Base-by-base conservation (phyloP, 306 rosid species). In the Argentina anserina region DNA sequence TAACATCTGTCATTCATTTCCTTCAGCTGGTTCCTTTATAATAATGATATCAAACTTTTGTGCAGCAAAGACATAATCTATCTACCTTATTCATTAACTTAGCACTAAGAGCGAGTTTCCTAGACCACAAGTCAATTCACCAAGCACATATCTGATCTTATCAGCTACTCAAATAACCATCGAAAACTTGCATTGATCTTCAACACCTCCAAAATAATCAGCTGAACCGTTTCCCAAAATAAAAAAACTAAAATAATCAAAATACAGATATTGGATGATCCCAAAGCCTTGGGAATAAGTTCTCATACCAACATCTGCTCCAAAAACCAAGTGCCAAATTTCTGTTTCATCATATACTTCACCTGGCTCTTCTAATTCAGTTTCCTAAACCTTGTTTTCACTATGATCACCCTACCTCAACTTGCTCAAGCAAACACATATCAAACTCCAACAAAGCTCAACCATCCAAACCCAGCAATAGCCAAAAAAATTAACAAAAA, bases 371-470 rank as follows among this genome's bases (percentile, higher is more conserved):
- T 52, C 42, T 17, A 13, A 21, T 33, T 12, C 15, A 41, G 67
- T 41, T 36, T 29, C 15, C 20, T 20, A 3, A 66, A 49, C 26
- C 13, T 21, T 7, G 7, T 18, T 18, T 42, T 42, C 7, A 74
- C 25, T 5, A 49, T 26, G 53, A 50, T 21, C 59, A 52, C 10
- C 28, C 28, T 52, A 79, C 71, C 83, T 41, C 56, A 33, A 26
- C 52, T 75, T 72, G 39, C 37, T 70, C 26, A 26, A 63, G 69
- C 55, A 74, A 76, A 71, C 64, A 65, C 3, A 55, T 41, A 75
- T 29, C 67, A 9, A 50, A 40, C 8, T 69, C 12, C 3, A 67
- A 28, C 60, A 41, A 36, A n/a, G n/a, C 49, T 11, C 29, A 36
- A 39, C 13, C 11, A 43, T 50, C 25, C 45, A 77, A 75, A 23